Conservation (phyloP, 2,329 filamentous ascomycete species). For the Fusarium dimerum region DNA sequence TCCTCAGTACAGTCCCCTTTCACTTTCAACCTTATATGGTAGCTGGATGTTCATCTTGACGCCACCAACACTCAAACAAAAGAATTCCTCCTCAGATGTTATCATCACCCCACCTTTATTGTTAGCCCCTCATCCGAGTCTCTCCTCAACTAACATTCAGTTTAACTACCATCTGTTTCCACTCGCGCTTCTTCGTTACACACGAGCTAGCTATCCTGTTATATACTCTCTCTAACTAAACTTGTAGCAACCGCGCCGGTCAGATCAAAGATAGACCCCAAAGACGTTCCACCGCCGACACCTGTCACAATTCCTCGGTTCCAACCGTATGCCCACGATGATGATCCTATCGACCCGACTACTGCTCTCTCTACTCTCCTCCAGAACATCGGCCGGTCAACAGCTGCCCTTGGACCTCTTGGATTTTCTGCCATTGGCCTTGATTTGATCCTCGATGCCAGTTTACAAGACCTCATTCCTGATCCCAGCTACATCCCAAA, state of each 20-base stretch:
- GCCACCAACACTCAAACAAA: not conserved
- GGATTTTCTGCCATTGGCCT: slow-evolving; percentile 61
- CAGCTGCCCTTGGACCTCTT: slow-evolving; percentile 36
- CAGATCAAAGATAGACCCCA: slow-evolving; percentile 41
- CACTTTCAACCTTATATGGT: not conserved
- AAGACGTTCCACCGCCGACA: slow-evolving; percentile 58
- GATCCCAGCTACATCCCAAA: slow-evolving; percentile 55
- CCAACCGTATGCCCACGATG: slow-evolving; percentile 39
- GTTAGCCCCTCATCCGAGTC: not conserved
- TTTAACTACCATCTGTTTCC: slow-evolving; percentile 4
- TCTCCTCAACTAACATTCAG: not conserved
- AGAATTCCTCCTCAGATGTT: not conserved
- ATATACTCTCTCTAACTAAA: slow-evolving; percentile 23
- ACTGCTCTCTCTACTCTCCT: slow-evolving; percentile 51
- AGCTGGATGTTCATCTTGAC: not conserved
- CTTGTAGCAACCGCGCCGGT: slow-evolving; percentile 30
- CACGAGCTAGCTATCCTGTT: slow-evolving; percentile 13
- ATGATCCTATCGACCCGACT: slow-evolving; percentile 29
- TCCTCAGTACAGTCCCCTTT: not conserved
- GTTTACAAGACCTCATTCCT: slow-evolving; percentile 53
- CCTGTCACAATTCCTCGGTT: slow-evolving; percentile 53
- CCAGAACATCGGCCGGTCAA: slow-evolving; percentile 54
- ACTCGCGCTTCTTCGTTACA: slow-evolving; percentile 17
- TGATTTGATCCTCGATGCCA: slow-evolving; percentile 53
- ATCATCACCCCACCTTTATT: not conserved